Percentiles rank a stretch among this genome's conserved stretches.
These are phyloP conservation scores for Falciphora oryzae DNA, from an alignment of 2,329 filamentous ascomycete species.

Conservation along the genomic window DNA sequence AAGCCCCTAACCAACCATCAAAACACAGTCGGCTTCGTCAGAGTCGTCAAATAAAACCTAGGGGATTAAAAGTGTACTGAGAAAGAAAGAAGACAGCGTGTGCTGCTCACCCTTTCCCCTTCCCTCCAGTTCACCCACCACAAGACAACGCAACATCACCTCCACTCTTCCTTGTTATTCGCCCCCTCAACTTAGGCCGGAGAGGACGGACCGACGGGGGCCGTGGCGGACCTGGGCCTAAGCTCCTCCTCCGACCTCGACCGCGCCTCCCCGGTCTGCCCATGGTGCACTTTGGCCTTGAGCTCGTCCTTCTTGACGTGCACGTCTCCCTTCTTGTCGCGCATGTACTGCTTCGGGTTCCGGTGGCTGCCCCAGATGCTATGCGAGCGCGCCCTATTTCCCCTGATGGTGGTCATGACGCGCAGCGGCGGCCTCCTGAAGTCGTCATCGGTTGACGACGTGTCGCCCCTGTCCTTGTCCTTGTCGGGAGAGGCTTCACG, in stretches of 20 bases:
- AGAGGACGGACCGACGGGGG: not conserved
- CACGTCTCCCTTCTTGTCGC: conserved; percentile 21
- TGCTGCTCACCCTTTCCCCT: not conserved
- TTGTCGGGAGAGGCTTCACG: conserved; percentile 3
- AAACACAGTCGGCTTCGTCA: not conserved
- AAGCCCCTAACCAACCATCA: too few relatives aligned
- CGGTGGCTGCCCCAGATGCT: conserved; percentile 14
- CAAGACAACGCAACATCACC: not conserved
- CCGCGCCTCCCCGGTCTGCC: not conserved
- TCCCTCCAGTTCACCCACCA: not conserved
- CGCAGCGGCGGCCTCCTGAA: conserved; percentile 17
- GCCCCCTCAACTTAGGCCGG: not conserved
- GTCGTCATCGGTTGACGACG: conserved; percentile 7
- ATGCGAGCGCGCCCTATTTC: conserved; percentile 20
- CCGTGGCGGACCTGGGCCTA: conserved; percentile 1
- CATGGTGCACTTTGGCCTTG: conserved; percentile 2
- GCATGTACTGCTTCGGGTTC: conserved; percentile 21
- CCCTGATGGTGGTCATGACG: conserved; percentile 20
- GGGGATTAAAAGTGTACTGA: not conserved
- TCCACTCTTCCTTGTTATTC: not conserved
- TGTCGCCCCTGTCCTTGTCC: conserved; percentile 1
- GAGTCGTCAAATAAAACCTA: not conserved
- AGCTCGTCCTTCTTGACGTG: conserved; percentile 12
- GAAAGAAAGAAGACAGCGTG: not conserved
- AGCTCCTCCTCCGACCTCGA: conserved; percentile 2